Evolutionary conservation across 805 yeast species (phyloP), one percentile per base, ranked within the genome.

Genomic region (Wickerhamomyces sydowiorum): DNA sequence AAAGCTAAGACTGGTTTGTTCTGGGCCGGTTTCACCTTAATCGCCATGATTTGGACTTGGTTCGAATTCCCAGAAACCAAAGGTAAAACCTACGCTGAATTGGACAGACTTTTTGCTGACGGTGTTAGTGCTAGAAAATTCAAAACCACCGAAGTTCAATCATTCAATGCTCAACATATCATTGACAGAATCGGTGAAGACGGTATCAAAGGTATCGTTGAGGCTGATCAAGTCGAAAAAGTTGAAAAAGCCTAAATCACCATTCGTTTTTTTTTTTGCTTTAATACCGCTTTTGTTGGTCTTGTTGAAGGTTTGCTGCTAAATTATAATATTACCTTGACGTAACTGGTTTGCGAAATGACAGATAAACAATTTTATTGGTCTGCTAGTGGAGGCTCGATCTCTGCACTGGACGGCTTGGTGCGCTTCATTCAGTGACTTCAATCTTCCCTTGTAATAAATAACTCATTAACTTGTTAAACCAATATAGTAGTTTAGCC

Each of bases 21-120:
- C 43, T 73, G 70, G 65, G 71, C 69, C 36, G 78, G 67, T 0
- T 51, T 55, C 13, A 54, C 62, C 17, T 32, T 62, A 5, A 2
- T 59, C 10, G 52, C 63, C 15, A 17, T 66, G 13, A 42, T 64
- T 29, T 75, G 75, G 73, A 54, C 60, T 27, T 75, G 63, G 62
- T 73, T 74, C 56, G 69, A 72, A 42, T 65, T 76, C 47, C 84
- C 85, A 10, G 85, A 78, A 56, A 73, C 81, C 14, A 66, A 66
- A 52, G 68, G 67, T 32, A 67, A 77, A 56, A 74, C 81, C 0
- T 76, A 61, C 52, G 81, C 77, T 38, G 83, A 78, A 50, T 60
- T 78, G 53, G 83, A 78, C 56, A 56, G 60, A 36, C 60, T 78
- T 62, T 78, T 76, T 57, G 59, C 49, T 36, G 51, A 47, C 36